A percentile compares a stretch with the other conserved stretches of the same genome.
phyloP scores from a whole-genome alignment of 108 stramenopile species.

The Nitzschia palea region DNA sequence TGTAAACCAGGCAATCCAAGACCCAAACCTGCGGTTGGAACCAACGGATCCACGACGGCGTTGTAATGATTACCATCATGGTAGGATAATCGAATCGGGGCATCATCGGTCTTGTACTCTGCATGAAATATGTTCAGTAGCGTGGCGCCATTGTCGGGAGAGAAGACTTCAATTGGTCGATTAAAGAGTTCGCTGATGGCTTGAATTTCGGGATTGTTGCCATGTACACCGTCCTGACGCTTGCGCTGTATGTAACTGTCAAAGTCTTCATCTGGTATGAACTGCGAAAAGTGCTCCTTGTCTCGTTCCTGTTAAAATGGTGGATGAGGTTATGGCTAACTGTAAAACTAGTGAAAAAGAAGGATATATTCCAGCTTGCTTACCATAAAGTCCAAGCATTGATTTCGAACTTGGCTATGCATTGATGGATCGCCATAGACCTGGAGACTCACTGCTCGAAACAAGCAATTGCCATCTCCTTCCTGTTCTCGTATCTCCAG shows the following conservation, averaged over 20 bases:
- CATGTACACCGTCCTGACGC: conserved; percentile 84
- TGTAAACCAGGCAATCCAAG: conserved; percentile 76
- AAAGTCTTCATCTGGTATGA: conserved; percentile 76
- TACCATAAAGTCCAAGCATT: conserved; percentile 93
- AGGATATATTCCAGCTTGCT: no score
- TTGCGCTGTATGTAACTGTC: conserved; percentile 77
- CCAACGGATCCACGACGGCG: conserved; percentile 74
- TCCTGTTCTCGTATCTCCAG: conserved; percentile 71
- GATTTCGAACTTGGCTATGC: conserved; percentile 80
- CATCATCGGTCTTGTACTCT: conserved; percentile 65
- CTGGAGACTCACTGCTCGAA: conserved; percentile 93
- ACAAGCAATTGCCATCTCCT: conserved; percentile 98
- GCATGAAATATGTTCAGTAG: conserved; percentile 88
- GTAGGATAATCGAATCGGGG: conserved; percentile 77
- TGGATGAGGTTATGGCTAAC: no score
- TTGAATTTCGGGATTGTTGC: conserved; percentile 96
- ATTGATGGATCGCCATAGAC: conserved; percentile 90
- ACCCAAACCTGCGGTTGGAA: conserved; percentile 83
- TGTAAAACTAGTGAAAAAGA: no score
- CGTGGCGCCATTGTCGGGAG: conserved; percentile 55
- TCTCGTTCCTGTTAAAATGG: conserved; percentile 44
- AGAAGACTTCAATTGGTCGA: conserved; percentile 88
- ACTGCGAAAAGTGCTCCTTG: conserved; percentile 74
- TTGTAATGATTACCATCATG: conserved; percentile 89
- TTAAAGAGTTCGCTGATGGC: conserved; percentile 95